Base-by-base conservation (phyloP, 1,284 basidiomycete genomes). In the Volvariella surrecta region DNA sequence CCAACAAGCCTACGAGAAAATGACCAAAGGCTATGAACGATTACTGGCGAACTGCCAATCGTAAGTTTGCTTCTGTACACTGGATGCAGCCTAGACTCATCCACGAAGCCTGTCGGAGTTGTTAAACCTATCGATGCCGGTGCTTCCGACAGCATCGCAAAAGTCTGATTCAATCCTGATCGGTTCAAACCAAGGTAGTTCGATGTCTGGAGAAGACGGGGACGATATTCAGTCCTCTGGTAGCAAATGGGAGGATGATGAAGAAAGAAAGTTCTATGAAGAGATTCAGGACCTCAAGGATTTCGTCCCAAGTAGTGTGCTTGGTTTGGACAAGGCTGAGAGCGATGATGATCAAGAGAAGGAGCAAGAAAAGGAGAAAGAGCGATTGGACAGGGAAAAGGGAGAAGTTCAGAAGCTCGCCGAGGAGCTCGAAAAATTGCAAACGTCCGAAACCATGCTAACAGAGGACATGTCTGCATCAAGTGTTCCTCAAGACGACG, bases 231-330 rank as follows among this genome's bases (percentile, higher is more conserved):
- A 76, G 19, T 64, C 66, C 2, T 64, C 72, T 4, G 82, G 85
- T 2, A 87, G 90, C 2, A 95, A 97, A 56, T 99, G 96, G 96
- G 91, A 94, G 58, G 96, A 99, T 55, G 96, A 99, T 50, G 96
- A 99, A 63, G 93, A 98, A 58, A 75, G 88, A 32, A 73, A 83
- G 40, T 99, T 97, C 64, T 99, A 89, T 58, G 94, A 98, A 59
- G 92, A 98, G 50, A 70, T 97, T 24, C 77, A 90, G 43, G 95
- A 99, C 58, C 64, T 99, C 35, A 85, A 84, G 48, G 91, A 95
- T 48, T 87, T 92, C 46, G 90, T 98, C 0, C 96, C 96, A 0
- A 82, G 79, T 40, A 81, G 80, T 31, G 74, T 98, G 17, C 70
- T 99, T 13, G 93, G 92, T n/a, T 70, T 89, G 44, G 87, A 89